Conservation (phyloP, 495 filamentous ascomycete genomes). For the Xylaria longipes region DNA sequence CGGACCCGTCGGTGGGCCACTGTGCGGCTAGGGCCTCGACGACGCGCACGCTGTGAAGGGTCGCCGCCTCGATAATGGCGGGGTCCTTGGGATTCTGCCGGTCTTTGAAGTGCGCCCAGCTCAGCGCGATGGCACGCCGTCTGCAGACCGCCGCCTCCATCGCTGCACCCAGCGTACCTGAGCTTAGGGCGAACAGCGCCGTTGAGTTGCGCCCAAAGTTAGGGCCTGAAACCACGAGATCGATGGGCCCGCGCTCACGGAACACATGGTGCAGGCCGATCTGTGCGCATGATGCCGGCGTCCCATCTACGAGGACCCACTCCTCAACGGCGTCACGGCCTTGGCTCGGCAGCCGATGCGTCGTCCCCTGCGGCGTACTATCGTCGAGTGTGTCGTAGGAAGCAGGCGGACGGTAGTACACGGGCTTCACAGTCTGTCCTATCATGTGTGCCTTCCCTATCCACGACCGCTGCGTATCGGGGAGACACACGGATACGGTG, state of each 20-base stretch:
- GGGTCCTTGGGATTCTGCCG: conserved; percentile 70
- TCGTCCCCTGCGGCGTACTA: conserved; percentile 33
- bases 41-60: conserved; percentile 69
- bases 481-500: conserved; percentile 85
- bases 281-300: conserved; percentile 86
- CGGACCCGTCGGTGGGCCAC: conserved; percentile 68
- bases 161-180: conserved; percentile 88
- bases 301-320: conserved; percentile 91
- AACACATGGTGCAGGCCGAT: conserved; percentile 91
- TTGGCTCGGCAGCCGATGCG: conserved; percentile 51
- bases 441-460: conserved; percentile 97
- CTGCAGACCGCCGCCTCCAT: conserved; percentile 90
- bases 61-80: conserved; percentile 75
- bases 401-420: conserved; percentile 79
- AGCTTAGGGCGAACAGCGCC: conserved; percentile 86
- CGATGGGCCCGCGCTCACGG: conserved; percentile 74
- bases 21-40: conserved; percentile 77
- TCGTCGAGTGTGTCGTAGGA: conserved; percentile 52
- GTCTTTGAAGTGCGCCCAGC: conserved; percentile 83
- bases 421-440: conserved; percentile 80
- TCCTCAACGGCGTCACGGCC: conserved; percentile 67
- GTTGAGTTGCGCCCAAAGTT: conserved; percentile 97
- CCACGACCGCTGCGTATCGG: conserved; percentile 93
- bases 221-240: conserved; percentile 87
- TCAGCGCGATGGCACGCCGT: conserved; percentile 78